These are phyloP conservation scores for Musa beccarii DNA, from an alignment of 176 grass and related monocot genomes.

Conservation along the genomic window DNA sequence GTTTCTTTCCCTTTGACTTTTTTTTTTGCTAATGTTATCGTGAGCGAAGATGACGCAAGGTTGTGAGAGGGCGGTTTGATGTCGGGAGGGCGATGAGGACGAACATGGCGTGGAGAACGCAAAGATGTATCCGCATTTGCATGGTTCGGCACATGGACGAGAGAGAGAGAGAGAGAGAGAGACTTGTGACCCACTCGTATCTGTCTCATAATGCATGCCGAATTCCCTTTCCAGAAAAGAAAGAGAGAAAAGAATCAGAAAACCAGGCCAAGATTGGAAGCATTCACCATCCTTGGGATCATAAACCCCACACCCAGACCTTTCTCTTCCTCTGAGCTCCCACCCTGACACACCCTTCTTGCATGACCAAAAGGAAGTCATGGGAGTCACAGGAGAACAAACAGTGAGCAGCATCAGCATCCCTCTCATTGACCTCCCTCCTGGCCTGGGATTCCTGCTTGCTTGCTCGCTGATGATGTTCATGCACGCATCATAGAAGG, in stretches of 20 bases:
- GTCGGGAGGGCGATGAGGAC: too few species aligned
- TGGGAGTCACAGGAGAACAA: too few species aligned
- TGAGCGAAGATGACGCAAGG: too few species aligned
- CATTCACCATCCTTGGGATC: conserved; percentile 5
- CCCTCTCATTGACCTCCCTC: too few species aligned
- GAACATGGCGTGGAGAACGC: too few species aligned
- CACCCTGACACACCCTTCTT: not conserved
- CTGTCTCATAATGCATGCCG: not conserved
- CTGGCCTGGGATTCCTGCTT: too few species aligned
- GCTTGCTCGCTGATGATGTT: too few species aligned
- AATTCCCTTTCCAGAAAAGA: not conserved
- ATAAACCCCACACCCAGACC: not conserved
- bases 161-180: not conserved
- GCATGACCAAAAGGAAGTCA: not conserved
- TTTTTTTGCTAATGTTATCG: too few species aligned
- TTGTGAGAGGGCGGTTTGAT: too few species aligned
- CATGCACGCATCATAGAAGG: too few species aligned
- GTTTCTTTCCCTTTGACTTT: too few species aligned
- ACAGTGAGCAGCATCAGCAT: too few species aligned
- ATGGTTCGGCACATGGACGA: not conserved
- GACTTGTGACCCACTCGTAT: conserved; percentile 4
- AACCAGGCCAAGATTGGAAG: not conserved
- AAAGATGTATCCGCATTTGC: not conserved
- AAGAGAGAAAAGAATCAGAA: not conserved
- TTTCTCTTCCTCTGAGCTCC: not conserved